Conservation (phyloP, 306 rosid genomes). For the Vachellia pachyceras region DNA sequence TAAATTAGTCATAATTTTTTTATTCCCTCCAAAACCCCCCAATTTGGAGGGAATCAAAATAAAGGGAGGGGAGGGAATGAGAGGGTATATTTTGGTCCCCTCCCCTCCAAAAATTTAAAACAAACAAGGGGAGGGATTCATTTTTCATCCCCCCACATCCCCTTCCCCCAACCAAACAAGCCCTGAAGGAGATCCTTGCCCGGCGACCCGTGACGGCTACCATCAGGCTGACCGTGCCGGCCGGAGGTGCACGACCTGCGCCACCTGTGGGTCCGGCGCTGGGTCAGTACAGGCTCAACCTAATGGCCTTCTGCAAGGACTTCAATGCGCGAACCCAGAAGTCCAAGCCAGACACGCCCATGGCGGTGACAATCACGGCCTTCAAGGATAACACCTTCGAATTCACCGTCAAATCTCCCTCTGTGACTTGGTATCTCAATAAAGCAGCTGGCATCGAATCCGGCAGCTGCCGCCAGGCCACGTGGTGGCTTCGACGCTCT, state of each 20-base stretch:
- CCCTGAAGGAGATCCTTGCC: slow-evolving; percentile 71
- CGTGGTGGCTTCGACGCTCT: slow-evolving; percentile 63
- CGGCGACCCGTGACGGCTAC: slow-evolving; percentile 79
- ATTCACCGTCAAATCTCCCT: slow-evolving; percentile 79
- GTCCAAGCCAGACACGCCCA: slow-evolving; percentile 79
- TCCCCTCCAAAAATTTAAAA: too few relatives aligned
- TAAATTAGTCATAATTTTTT: too few relatives aligned
- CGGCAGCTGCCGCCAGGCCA: slow-evolving; percentile 87
- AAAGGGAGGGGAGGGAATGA: too few relatives aligned
- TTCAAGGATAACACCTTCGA: slow-evolving; percentile 90
- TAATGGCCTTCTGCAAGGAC: slow-evolving; percentile 92
- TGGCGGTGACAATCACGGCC: slow-evolving; percentile 85
- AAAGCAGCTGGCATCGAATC: slow-evolving; percentile 76
- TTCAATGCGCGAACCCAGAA: slow-evolving; percentile 85
- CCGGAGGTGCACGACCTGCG: slow-evolving; percentile 72
- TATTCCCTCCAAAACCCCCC: too few relatives aligned
- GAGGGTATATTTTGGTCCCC: too few relatives aligned
- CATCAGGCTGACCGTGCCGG: slow-evolving; percentile 73
- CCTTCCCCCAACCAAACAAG: too few relatives aligned
- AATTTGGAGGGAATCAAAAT: too few relatives aligned
- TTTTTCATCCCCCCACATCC: too few relatives aligned
- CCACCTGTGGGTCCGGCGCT: slow-evolving; percentile 84
- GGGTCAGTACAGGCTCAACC: slow-evolving; percentile 86
- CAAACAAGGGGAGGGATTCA: too few relatives aligned
- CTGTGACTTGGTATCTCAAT: slow-evolving; percentile 80